Conservation (phyloP, 1,284 basidiomycete genomes). For the Pseudozyma tsukubaensis region DNA sequence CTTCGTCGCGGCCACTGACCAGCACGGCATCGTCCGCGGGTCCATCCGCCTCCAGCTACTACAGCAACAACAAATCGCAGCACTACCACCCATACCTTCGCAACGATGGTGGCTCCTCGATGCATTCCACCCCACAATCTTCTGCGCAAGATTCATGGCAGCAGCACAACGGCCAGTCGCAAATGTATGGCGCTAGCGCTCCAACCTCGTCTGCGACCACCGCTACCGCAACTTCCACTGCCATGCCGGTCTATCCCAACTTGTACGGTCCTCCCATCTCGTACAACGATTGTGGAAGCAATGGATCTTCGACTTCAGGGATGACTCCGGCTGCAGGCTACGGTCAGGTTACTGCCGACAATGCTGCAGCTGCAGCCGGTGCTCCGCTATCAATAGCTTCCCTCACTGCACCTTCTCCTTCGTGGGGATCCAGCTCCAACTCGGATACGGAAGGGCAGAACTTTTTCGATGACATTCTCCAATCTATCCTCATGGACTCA, state of each 20-base stretch:
- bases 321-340: slow-evolving; percentile 8
- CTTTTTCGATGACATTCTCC: slow-evolving; percentile 52
- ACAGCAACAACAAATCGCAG: slow-evolving; percentile 18
- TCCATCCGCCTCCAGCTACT: slow-evolving; percentile 12
- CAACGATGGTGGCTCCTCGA: slow-evolving; percentile 13
- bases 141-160: slow-evolving; percentile 17
- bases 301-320: slow-evolving; percentile 2
- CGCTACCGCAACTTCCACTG: slow-evolving; percentile 5
- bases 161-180: slow-evolving; percentile 11
- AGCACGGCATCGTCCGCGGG: neutral
- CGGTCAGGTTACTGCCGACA: slow-evolving; percentile 4
- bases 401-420: slow-evolving; percentile 38
- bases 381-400: slow-evolving; percentile 37
- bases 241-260: slow-evolving; percentile 26
- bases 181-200: slow-evolving; percentile 12
- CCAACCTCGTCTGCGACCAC: slow-evolving; percentile 6
- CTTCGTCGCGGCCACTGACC: slow-evolving; percentile 3
- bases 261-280: slow-evolving; percentile 31
- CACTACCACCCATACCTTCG: slow-evolving; percentile 31
- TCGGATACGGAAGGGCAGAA: slow-evolving; percentile 38
- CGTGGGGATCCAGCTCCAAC: slow-evolving; percentile 39
- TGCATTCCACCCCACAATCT: neutral
- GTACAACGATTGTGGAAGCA: slow-evolving; percentile 16
- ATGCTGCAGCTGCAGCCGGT: neutral
- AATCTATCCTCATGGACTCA: slow-evolving; percentile 52